These are phyloP conservation scores for Lathyrus oleraceus DNA, from an alignment of 306 rosid genomes.

Conservation along the genomic window DNA sequence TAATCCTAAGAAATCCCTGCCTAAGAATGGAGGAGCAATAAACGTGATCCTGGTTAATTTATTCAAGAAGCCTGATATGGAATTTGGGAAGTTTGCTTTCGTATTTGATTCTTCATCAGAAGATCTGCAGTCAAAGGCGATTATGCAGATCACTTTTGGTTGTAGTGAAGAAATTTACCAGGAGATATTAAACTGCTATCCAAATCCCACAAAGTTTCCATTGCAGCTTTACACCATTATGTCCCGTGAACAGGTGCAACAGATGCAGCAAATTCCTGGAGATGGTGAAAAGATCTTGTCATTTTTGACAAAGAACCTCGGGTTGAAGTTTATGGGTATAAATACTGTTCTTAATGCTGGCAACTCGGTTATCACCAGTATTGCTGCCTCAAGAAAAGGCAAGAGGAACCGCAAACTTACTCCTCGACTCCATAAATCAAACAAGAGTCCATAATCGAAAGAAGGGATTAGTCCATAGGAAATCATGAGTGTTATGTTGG, in stretches of 20 bases:
- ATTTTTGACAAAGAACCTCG: constrained; percentile 54
- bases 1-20: constrained; percentile 43
- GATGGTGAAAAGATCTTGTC: constrained; percentile 61
- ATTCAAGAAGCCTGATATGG: constrained; percentile 71
- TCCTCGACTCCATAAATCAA: not conserved
- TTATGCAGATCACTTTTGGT: constrained; percentile 62
- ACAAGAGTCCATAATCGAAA: not conserved
- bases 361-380: constrained; percentile 46
- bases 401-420: constrained; percentile 49
- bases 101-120: constrained; percentile 61
- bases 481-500: not conserved
- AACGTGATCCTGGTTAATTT: constrained; percentile 54
- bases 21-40: constrained; percentile 53
- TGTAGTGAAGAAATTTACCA: constrained; percentile 36
- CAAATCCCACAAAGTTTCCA: constrained; percentile 43
- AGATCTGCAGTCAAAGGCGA: constrained; percentile 58
- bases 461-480: not conserved
- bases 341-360: constrained; percentile 48
- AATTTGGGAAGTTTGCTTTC: constrained; percentile 60
- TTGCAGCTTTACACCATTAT: constrained; percentile 63
- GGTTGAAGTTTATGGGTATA: constrained; percentile 75
- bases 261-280: constrained; percentile 48
- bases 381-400: constrained; percentile 63
- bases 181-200: constrained; percentile 41
- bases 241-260: constrained; percentile 68